Evolutionary conservation across 345 rosid genomes (phyloP), one percentile per base, ranked within the genome.

Genomic region (Populus davidiana): DNA sequence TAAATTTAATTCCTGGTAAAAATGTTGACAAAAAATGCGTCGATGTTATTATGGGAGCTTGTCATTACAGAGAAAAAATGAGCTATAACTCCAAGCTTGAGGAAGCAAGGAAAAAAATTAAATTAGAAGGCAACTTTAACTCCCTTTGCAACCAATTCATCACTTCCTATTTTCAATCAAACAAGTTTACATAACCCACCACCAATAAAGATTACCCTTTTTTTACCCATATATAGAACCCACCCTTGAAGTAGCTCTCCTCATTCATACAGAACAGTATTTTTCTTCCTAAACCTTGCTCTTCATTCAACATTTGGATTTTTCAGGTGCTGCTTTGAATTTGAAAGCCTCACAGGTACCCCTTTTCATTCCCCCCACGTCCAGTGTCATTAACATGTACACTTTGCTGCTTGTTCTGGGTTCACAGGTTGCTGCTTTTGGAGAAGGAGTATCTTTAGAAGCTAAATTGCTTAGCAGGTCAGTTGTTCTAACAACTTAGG

Each of bases 371-470:
- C 31, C 75, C 75, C 8, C 11, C 35, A 25, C 20, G 39, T 38
- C 47, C 7, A 25, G 29, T 43, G 72, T 63, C 67, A 67, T 18
- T 66, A n/a, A 76, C 36, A 44, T 33, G 33, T 13, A 31, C 65
- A 50, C 41, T 69, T 71, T 16, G n/a, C 44, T 70, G 17, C 72
- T 67, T 71, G 6, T 29, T 70, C 75, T 78, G 79, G 64, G 35
- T 70, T 78, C 54, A 67, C 83, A 82, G 85, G 85, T 82, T 78
- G 85, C 85, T 78, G 31, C 85, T 75, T 71, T 78, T 63, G 85
- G 85, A 8, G 79, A 82, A 38, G 85, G 85, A 54, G 79, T 82
- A 61, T 82, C 85, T 43, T 41, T 82, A 76, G 85, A 82, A 74
- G 85, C 85, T 23, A 82, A 82, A 75, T 75, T 78, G 47, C 67